Conservation (phyloP, 805 yeast species). For the Barnettozyma salicaria region DNA sequence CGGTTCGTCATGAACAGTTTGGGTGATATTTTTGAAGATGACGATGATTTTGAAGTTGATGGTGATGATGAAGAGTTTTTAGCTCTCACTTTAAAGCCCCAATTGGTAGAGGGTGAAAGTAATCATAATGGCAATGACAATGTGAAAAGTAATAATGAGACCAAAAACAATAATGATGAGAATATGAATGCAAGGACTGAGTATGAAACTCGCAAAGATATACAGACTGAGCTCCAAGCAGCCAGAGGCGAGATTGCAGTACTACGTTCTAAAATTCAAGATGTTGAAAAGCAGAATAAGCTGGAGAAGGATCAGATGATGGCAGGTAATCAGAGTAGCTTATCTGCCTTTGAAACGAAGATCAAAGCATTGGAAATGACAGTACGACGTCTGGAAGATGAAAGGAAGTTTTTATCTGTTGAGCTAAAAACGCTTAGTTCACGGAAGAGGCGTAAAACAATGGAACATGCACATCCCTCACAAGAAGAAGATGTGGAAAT, state of each 20-base stretch:
- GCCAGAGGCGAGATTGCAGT: constrained; percentile 82
- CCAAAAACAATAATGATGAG: background rate
- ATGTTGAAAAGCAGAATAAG: constrained; percentile 34
- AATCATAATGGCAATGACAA: background rate
- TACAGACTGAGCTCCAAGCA: constrained; percentile 33
- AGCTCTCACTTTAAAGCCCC: constrained; percentile 40
- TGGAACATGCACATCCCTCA: background rate
- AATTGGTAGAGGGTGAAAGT: background rate
- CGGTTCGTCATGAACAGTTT: background rate
- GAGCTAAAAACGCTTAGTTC: constrained; percentile 35
- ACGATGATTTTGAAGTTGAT: constrained; percentile 34
- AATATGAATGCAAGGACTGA: no score
- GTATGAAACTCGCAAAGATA: no score
- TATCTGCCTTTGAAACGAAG: constrained; percentile 29
- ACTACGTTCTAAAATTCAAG: constrained; percentile 56
- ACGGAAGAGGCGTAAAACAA: constrained; percentile 18
- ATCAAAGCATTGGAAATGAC: constrained; percentile 35
- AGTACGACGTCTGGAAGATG: constrained; percentile 43
- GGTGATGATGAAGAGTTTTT: constrained; percentile 39
- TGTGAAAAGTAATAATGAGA: constrained; percentile 1
- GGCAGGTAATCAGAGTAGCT: constrained; percentile 16
- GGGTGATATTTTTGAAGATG: constrained; percentile 1
- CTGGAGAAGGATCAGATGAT: constrained; percentile 24
- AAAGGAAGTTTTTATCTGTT: constrained; percentile 46
- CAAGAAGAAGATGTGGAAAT: no score